Evolutionary conservation across 1,284 basidiomycete genomes (phyloP).

Genomic region (Ustilago tritici): DNA sequence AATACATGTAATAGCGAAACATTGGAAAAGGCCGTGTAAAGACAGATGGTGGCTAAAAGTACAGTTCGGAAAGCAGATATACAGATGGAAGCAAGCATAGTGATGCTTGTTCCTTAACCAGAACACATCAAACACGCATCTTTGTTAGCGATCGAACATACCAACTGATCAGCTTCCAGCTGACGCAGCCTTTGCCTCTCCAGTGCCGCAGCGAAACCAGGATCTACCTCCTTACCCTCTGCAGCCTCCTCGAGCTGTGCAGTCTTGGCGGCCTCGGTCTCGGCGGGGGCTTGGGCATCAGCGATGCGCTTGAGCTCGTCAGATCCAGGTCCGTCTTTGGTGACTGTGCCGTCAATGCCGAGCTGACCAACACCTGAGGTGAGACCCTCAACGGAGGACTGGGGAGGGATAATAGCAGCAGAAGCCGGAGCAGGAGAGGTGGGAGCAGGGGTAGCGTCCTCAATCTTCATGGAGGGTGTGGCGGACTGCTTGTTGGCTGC

Average conservation of each 20-base stretch:
- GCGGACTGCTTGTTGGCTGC: constrained; percentile 71
- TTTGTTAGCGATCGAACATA: constrained; percentile 88
- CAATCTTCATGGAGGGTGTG: constrained; percentile 20
- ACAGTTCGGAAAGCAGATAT: constrained; percentile 3
- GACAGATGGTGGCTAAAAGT: constrained; percentile 13
- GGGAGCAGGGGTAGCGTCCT: constrained; percentile 13
- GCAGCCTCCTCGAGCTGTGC: constrained; percentile 24
- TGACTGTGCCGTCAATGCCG: constrained; percentile 64
- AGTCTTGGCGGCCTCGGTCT: constrained; percentile 72
- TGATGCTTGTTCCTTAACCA: constrained; percentile 29
- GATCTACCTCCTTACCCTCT: constrained; percentile 73
- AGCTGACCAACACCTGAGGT: constrained; percentile 60
- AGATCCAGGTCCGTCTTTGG: constrained; percentile 61
- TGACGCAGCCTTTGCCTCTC: constrained; percentile 80
- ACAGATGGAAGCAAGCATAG: background rate
- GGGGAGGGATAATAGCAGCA: constrained; percentile 8
- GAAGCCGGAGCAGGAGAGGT: constrained; percentile 14
- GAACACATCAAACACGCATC: constrained; percentile 70
- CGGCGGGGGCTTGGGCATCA: constrained; percentile 72
- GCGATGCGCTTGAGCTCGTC: constrained; percentile 54
- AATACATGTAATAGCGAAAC: background rate
- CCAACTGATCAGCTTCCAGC: constrained; percentile 81
- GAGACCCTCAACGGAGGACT: constrained; percentile 15
- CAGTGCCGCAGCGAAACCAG: constrained; percentile 85
- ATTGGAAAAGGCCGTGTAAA: background rate